Conservation (phyloP, 148 eudicot genomes). For the Diospyros kaki region DNA sequence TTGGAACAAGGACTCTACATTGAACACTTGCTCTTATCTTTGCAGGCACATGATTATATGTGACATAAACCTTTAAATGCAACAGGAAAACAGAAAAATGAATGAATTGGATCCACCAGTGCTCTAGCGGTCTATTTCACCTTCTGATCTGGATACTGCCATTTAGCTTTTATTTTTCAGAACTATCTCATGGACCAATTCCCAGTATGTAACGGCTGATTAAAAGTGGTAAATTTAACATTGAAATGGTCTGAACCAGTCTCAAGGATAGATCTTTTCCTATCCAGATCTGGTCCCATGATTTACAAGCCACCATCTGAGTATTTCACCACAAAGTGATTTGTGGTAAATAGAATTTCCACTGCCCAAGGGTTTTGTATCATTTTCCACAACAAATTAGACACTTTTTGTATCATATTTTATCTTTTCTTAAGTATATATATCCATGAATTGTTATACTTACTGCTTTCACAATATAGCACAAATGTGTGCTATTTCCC, state of each 20-base stretch:
- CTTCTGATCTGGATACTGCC: neutral
- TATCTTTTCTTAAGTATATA: neutral
- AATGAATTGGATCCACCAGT: neutral
- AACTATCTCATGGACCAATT: neutral
- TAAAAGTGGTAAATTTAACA: neutral
- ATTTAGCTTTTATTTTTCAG: neutral
- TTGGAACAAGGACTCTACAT: neutral
- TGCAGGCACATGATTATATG: neutral
- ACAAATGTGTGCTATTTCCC: neutral
- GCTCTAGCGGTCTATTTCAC: neutral
- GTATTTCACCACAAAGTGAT: neutral
- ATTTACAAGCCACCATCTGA: neutral
- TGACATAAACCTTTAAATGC: neutral
- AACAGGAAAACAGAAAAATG: neutral
- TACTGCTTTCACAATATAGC: neutral
- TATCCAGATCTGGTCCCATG: neutral
- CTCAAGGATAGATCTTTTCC: neutral
- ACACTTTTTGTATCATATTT: neutral
- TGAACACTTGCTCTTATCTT: neutral
- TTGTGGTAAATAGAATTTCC: neutral
- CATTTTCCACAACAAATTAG: neutral
- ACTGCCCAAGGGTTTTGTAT: neutral
- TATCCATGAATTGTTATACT: neutral
- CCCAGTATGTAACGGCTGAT: neutral
- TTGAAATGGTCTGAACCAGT: neutral